These are phyloP conservation scores for Haplosporangium gracile DNA, from an alignment of 192 early-diverging fungal species.

Conservation along the genomic window DNA sequence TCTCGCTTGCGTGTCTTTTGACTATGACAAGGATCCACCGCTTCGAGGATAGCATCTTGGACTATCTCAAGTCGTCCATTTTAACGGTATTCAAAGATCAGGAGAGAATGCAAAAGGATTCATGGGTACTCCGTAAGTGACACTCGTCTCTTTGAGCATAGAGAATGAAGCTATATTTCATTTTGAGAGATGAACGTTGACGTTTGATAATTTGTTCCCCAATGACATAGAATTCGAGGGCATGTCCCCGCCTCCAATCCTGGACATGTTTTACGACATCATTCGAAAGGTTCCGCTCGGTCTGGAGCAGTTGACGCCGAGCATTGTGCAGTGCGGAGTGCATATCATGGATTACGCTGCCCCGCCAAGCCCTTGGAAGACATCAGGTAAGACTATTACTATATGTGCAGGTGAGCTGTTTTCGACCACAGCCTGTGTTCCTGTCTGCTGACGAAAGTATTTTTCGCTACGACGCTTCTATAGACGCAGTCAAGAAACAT, in stretches of 20 bases:
- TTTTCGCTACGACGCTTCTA: background rate
- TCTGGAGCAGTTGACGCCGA: slow-evolving; percentile 69
- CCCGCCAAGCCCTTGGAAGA: slow-evolving; percentile 31
- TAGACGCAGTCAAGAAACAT: slow-evolving; percentile 12
- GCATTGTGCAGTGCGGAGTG: slow-evolving; percentile 63
- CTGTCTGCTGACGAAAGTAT: background rate
- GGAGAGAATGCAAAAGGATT: slow-evolving; percentile 57
- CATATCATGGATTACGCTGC: slow-evolving; percentile 63
- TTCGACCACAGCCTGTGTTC: background rate
- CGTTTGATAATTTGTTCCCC: background rate
- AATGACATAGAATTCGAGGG: slow-evolving; percentile 31
- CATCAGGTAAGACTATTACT: slow-evolving; percentile 19
- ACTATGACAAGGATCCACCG: slow-evolving; percentile 77
- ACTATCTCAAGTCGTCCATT: slow-evolving; percentile 63
- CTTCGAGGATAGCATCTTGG: slow-evolving; percentile 74
- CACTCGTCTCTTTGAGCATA: background rate
- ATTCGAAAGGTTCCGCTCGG: slow-evolving; percentile 63
- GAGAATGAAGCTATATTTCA: background rate
- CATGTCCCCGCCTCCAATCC: slow-evolving; percentile 21
- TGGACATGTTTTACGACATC: slow-evolving; percentile 56
- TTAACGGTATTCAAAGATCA: slow-evolving; percentile 59
- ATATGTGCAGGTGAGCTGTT: background rate
- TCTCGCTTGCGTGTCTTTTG: slow-evolving; percentile 76
- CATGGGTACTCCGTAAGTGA: slow-evolving; percentile 55
- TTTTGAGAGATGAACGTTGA: background rate